Evolutionary conservation across 2,329 filamentous ascomycete genomes (phyloP).

Genomic region (Elsinoe perseae): DNA sequence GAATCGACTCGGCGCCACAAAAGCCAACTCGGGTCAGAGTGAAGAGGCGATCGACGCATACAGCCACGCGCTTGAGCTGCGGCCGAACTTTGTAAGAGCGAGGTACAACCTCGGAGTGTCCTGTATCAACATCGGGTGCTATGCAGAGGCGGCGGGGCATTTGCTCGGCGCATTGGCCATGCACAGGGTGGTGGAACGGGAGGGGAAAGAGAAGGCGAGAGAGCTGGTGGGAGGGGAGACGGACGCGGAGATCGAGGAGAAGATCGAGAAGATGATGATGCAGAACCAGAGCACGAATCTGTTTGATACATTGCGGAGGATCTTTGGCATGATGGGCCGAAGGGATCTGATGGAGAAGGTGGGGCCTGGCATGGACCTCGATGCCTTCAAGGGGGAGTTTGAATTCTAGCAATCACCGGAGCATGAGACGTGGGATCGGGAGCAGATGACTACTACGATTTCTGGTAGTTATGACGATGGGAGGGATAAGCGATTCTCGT

Average conservation of each 20-base stretch:
- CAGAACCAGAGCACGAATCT: slow-evolving; percentile 97
- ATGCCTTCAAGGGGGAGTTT: slow-evolving; percentile 81
- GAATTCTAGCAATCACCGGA: slow-evolving; percentile 58
- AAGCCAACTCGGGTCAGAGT: slow-evolving; percentile 85
- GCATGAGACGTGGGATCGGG: background rate
- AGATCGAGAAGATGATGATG: slow-evolving; percentile 77
- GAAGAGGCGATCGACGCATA: slow-evolving; percentile 98
- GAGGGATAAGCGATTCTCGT: background rate
- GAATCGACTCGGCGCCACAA: slow-evolving; percentile 92
- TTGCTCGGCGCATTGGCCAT: slow-evolving; percentile 85
- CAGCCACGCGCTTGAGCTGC: slow-evolving; percentile 79
- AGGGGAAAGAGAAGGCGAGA: slow-evolving; percentile 72
- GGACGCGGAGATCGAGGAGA: slow-evolving; percentile 52
- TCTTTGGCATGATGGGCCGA: slow-evolving; percentile 94
- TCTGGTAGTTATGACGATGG: background rate
- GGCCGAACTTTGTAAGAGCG: slow-evolving; percentile 93
- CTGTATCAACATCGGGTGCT: slow-evolving; percentile 96
- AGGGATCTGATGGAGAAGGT: slow-evolving; percentile 83
- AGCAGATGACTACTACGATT: background rate
- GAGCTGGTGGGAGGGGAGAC: slow-evolving; percentile 63
- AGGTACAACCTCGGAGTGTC: slow-evolving; percentile 94
- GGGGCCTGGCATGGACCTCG: slow-evolving; percentile 81
- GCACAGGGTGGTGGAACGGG: slow-evolving; percentile 87
- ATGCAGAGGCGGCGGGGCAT: slow-evolving; percentile 86
- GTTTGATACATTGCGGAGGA: slow-evolving; percentile 85